phyloP scores from a whole-genome alignment of 768 basidiomycete species.

The Tylopilus sp. region DNA sequence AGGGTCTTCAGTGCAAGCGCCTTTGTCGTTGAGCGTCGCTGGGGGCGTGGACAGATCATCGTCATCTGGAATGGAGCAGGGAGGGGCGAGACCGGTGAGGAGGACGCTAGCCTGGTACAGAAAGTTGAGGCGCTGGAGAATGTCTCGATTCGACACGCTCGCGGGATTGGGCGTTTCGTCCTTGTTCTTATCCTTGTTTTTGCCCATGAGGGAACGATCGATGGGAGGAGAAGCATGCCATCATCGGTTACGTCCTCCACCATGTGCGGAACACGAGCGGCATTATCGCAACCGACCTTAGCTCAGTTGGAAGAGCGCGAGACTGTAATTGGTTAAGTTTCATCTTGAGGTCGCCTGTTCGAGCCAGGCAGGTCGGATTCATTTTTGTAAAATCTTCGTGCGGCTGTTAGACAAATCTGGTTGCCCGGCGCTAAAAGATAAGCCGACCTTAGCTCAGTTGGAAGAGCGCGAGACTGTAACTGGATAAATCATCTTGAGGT shows the following conservation, averaged over 20 bases:
- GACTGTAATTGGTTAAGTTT: slow-evolving; percentile 38
- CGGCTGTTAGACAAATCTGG: too few species aligned
- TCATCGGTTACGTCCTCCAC: too few species aligned
- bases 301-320: slow-evolving; percentile 51
- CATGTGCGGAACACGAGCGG: not conserved
- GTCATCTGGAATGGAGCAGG: not conserved
- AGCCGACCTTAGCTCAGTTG: slow-evolving; percentile 40
- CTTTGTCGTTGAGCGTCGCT: not conserved
- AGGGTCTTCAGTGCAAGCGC: not conserved
- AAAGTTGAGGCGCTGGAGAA: slow-evolving; percentile 81
- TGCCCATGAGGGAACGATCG: too few species aligned
- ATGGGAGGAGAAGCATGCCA: too few species aligned
- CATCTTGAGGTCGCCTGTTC: slow-evolving; percentile 46
- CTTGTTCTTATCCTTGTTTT: slow-evolving; percentile 56
- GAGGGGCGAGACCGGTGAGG: slow-evolving; percentile 40
- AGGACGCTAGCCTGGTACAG: slow-evolving; percentile 79
- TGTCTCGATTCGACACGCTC: slow-evolving; percentile 64
- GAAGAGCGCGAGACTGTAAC: slow-evolving; percentile 50
- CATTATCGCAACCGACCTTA: slow-evolving; percentile 16
- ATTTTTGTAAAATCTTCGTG: not conserved
- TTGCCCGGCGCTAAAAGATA: too few species aligned
- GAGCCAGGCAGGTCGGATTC: slow-evolving; percentile 39
- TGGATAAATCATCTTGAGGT: slow-evolving; percentile 39
- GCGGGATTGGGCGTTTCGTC: slow-evolving; percentile 55
- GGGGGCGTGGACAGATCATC: not conserved